Percentiles rank a stretch among this genome's conserved stretches.
Conservation (phyloP, 805 yeast genomes). For the Starmerella tilneyi region DNA sequence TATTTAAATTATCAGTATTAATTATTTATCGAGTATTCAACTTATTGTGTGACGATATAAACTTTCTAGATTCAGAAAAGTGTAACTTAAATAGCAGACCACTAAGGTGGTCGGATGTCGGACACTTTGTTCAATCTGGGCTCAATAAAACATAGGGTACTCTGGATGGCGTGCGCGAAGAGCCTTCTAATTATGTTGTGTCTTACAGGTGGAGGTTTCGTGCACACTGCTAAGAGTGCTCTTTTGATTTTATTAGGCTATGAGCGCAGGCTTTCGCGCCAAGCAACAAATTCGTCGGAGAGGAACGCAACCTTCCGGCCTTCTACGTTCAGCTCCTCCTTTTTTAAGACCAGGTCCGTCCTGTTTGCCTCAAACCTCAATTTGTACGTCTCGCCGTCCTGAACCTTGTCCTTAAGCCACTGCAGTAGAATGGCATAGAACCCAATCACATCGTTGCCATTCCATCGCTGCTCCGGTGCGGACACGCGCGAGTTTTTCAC, state of each 20-base stretch:
- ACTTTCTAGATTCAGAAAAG: no score
- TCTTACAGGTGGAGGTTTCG: no score
- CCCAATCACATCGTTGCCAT: conserved; percentile 67
- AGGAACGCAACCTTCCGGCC: conserved; percentile 24
- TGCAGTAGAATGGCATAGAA: conserved; percentile 80
- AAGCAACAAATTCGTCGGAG: conserved; percentile 22
- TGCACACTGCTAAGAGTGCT: no score
- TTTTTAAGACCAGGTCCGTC: conserved; percentile 16
- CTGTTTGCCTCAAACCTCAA: conserved; percentile 14
- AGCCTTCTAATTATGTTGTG: not conserved
- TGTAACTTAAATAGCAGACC: no score
- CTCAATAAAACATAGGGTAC: no score
- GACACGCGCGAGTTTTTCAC: conserved; percentile 23
- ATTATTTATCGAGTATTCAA: not conserved
- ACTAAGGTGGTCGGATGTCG: no score
- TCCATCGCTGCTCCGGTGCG: conserved; percentile 33
- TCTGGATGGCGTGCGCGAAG: no score
- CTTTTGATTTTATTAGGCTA: no score
- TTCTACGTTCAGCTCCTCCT: conserved; percentile 9
- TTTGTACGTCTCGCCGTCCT: conserved; percentile 38
- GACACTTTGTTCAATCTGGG: no score
- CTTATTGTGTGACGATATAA: not conserved
- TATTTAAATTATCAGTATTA: conserved; percentile 8
- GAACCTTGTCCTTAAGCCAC: conserved; percentile 55
- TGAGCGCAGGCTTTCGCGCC: no score